Conservation (phyloP, 305 asterid genomes). For the Salvia sclarea region DNA sequence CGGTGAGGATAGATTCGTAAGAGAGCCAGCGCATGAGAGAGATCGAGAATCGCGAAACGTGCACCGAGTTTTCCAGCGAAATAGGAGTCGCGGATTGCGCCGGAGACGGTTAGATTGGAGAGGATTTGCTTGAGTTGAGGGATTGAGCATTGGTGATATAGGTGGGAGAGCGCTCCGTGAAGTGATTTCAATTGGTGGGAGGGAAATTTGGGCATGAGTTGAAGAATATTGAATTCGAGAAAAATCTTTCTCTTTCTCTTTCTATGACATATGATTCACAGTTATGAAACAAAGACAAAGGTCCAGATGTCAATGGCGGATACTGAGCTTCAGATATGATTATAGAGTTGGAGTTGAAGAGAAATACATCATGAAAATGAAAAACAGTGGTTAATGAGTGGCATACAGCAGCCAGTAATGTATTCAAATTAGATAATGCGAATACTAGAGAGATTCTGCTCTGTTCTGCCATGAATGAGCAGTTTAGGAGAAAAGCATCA, state of each 20-base stretch:
- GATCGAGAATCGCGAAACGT: constrained; percentile 33
- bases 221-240: neutral
- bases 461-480: neutral
- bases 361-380: neutral
- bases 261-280: too few relatives aligned
- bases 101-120: constrained; percentile 42
- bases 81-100: constrained; percentile 39
- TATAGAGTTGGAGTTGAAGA: neutral
- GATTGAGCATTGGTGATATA: constrained; percentile 18
- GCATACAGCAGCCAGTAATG: neutral
- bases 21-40: constrained; percentile 35
- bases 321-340: neutral
- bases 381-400: neutral
- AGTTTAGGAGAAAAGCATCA: constrained; percentile 19
- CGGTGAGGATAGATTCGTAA: constrained; percentile 32
- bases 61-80: constrained; percentile 35
- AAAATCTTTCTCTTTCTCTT: too few relatives aligned
- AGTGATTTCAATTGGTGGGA: constrained; percentile 31
- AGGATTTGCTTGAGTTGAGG: constrained; percentile 52
- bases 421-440: too few relatives aligned
- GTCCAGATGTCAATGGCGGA: too few relatives aligned
- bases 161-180: constrained; percentile 13
- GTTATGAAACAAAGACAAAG: too few relatives aligned
- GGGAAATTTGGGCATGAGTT: constrained; percentile 28
- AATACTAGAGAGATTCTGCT: constrained; percentile 1